phyloP scores from a whole-genome alignment of 345 rosid genomes.

The Eucalyptus caleyi region DNA sequence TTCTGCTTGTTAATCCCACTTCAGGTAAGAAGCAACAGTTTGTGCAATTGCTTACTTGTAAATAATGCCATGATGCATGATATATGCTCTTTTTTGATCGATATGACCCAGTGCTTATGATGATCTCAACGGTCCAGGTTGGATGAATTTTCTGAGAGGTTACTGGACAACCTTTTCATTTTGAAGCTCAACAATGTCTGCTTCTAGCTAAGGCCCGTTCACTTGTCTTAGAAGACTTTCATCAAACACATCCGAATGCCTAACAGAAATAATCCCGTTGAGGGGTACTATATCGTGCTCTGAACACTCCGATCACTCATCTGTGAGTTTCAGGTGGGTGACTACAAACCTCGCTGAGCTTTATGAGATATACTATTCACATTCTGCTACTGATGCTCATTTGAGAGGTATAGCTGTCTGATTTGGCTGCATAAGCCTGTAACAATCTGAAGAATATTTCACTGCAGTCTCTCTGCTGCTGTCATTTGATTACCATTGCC shows the following conservation, averaged over 20 bases:
- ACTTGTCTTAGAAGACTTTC: background rate
- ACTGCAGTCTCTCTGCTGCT: background rate
- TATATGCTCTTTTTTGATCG: background rate
- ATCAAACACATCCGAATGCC: background rate
- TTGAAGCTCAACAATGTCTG: background rate
- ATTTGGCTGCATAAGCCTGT: background rate
- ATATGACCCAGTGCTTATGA: background rate
- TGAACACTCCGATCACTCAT: background rate
- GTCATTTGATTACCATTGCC: background rate
- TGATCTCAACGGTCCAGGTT: background rate
- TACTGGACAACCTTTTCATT: background rate
- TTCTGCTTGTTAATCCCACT: background rate
- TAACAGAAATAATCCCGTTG: background rate
- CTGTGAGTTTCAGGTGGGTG: background rate
- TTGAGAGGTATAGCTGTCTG: background rate
- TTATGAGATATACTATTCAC: background rate
- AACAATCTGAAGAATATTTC: background rate
- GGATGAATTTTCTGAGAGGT: background rate
- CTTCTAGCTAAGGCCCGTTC: background rate
- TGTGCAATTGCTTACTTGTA: background rate
- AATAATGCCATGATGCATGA: background rate
- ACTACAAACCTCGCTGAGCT: background rate
- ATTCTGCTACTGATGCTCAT: background rate
- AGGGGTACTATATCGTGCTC: background rate
- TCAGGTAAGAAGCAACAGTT: background rate